Percentiles rank a stretch among this genome's conserved stretches.
Conservation (phyloP, 2,329 filamentous ascomycete genomes). For the Colletotrichum costaricense region DNA sequence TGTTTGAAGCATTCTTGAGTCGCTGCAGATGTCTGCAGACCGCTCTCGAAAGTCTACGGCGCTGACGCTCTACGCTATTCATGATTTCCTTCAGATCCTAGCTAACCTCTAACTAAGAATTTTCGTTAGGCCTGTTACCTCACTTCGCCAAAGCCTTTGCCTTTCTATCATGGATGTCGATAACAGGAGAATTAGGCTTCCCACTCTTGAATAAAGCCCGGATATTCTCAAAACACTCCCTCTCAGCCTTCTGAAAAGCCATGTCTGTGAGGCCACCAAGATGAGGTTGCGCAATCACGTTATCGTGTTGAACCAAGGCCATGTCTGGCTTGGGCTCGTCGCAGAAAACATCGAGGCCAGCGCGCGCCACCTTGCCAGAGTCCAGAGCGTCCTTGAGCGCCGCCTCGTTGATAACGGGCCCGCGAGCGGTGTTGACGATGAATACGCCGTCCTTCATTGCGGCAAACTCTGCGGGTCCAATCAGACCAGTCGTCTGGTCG, state of each 20-base stretch:
- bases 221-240: constrained; percentile 59
- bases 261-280: constrained; percentile 56
- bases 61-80: neutral
- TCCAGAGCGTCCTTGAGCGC: neutral
- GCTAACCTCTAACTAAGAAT: too few relatives aligned
- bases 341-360: neutral
- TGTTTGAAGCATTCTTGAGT: neutral
- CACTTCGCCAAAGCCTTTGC: neutral
- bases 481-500: constrained; percentile 50
- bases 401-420: neutral
- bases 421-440: neutral
- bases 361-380: neutral
- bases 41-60: neutral
- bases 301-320: constrained; percentile 49
- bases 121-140: neutral
- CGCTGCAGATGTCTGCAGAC: neutral
- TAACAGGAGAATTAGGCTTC: constrained; percentile 47
- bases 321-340: neutral
- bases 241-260: constrained; percentile 54
- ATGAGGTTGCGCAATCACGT: constrained; percentile 57
- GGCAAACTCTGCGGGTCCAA: constrained; percentile 52
- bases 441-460: constrained; percentile 59
- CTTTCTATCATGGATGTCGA: neutral
- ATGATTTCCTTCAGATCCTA: neutral
- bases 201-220: constrained; percentile 51